phyloP scores from a whole-genome alignment of 371 early-diverging fungal genomes.

The Syncephalastrum monosporum region DNA sequence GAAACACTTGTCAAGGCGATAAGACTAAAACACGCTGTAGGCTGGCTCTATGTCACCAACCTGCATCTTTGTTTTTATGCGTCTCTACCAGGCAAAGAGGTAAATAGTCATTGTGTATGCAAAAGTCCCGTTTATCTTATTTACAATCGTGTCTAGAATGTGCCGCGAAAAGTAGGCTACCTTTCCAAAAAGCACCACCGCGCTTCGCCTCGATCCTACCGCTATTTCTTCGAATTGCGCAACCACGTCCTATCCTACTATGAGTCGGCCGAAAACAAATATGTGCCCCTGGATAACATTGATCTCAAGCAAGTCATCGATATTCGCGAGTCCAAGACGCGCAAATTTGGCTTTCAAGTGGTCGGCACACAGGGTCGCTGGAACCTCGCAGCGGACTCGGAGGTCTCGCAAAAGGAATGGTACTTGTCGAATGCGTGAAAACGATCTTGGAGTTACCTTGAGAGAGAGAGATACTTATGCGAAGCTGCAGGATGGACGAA shows the following conservation, averaged over 20 bases:
- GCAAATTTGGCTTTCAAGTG: conserved; percentile 56
- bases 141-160: conserved; percentile 32
- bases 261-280: conserved; percentile 59
- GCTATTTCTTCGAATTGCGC: conserved; percentile 71
- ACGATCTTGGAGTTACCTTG: not conserved
- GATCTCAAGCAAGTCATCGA: conserved; percentile 59
- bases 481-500: conserved; percentile 39
- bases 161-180: conserved; percentile 60
- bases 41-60: conserved; percentile 68
- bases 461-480: not conserved
- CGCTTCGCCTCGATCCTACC: conserved; percentile 43
- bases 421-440: not conserved
- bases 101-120: conserved; percentile 9
- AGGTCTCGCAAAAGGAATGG: conserved; percentile 53
- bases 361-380: conserved; percentile 38
- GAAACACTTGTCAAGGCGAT: too few species aligned
- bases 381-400: conserved; percentile 50
- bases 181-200: conserved; percentile 53
- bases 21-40: too few species aligned
- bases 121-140: not conserved
- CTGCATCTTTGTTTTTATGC: conserved; percentile 70
- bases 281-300: conserved; percentile 63
- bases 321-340: conserved; percentile 43
- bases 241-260: conserved; percentile 66
- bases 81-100: conserved; percentile 53